phyloP scores from a whole-genome alignment of 2,329 filamentous ascomycete species.

The Xylariaceae sp. region DNA sequence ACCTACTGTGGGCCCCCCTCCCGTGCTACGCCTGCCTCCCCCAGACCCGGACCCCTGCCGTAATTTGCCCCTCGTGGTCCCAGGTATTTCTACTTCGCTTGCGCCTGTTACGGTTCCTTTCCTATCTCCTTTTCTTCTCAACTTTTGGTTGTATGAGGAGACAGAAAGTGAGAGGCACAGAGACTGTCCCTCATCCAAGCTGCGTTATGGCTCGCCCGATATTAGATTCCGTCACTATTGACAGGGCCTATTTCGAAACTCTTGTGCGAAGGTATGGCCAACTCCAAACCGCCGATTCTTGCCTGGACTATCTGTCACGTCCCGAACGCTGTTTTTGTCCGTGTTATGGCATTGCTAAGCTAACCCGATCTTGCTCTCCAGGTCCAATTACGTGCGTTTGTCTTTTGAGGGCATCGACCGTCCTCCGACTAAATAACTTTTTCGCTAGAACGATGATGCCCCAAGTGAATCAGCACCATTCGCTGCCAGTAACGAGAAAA shows the following conservation, averaged over 20 bases:
- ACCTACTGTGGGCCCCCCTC: background rate
- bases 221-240: constrained; percentile 49
- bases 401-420: constrained; percentile 1
- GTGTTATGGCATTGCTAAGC: constrained; percentile 7
- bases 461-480: constrained; percentile 13
- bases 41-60: background rate
- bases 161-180: background rate
- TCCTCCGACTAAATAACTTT: constrained; percentile 14
- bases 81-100: background rate
- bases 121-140: background rate
- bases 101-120: background rate
- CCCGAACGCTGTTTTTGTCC: background rate
- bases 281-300: background rate
- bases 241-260: constrained; percentile 58
- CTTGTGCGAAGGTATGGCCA: constrained; percentile 52
- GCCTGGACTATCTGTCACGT: background rate
- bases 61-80: background rate
- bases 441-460: constrained; percentile 21
- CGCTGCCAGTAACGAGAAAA: constrained; percentile 36
- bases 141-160: background rate
- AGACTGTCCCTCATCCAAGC: background rate
- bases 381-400: constrained; percentile 31
- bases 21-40: background rate
- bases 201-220: constrained; percentile 26
- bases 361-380: constrained; percentile 22